Evolutionary conservation across 1,284 basidiomycete species (phyloP).

Genomic region (Cutaneotrichosporon cavernicola): DNA sequence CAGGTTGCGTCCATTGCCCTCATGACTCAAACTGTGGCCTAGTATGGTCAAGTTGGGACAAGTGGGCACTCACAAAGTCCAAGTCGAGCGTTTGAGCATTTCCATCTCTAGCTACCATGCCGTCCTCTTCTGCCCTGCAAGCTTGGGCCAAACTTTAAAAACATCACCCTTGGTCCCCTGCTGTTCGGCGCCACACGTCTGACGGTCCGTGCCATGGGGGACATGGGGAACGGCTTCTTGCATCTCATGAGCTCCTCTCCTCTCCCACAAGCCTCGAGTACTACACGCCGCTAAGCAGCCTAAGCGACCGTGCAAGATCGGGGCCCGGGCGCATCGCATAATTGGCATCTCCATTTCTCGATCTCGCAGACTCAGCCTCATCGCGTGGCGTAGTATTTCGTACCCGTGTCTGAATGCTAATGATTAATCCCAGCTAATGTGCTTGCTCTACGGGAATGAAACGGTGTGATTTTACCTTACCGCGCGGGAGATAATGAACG

Average conservation of each 20-base stretch:
- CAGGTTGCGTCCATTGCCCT: neutral
- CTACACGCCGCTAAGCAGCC: too few relatives aligned
- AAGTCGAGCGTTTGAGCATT: too few relatives aligned
- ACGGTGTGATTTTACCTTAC: neutral
- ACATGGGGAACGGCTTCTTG: neutral
- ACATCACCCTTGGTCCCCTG: neutral
- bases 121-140: neutral
- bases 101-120: neutral
- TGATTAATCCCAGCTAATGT: neutral
- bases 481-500: constrained; percentile 2
- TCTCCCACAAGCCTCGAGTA: too few relatives aligned
- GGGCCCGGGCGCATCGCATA: neutral
- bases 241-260: neutral
- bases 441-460: neutral
- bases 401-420: neutral
- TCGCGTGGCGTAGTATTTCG: neutral
- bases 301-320: neutral
- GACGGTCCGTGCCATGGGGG: neutral
- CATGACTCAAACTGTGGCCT: neutral
- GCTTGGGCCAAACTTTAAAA: neutral
- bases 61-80: too few relatives aligned
- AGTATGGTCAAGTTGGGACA: too few relatives aligned
- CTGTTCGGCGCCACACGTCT: neutral
- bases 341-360: neutral
- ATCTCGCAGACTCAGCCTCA: neutral